Percentiles rank a stretch among this genome's conserved stretches.
Conservation (phyloP, 345 rosid genomes). For the Litchi chinensis region DNA sequence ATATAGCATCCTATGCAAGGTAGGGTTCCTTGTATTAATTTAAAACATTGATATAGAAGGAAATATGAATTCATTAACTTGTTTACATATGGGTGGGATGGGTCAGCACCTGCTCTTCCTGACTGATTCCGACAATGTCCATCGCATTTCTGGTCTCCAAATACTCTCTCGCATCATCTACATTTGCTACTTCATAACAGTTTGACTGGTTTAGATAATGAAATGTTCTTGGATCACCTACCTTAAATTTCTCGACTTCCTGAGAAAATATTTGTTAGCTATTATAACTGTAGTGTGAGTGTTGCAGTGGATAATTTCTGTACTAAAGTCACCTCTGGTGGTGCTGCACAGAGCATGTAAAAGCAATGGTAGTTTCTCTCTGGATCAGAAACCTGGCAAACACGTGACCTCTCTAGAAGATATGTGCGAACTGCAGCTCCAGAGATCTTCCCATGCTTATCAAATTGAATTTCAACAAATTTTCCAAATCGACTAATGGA, state of each 20-base stretch:
- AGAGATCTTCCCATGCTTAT: slow-evolving; percentile 77
- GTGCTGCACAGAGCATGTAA: slow-evolving; percentile 76
- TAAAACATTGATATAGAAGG: background rate
- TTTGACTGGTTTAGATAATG: slow-evolving; percentile 73
- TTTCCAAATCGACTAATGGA: slow-evolving; percentile 78
- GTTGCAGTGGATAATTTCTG: slow-evolving; percentile 18
- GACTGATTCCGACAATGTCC: slow-evolving; percentile 76
- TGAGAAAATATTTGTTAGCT: slow-evolving; percentile 32
- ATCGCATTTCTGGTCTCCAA: slow-evolving; percentile 76
- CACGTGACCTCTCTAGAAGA: slow-evolving; percentile 80
- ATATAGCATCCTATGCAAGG: slow-evolving; percentile 63
- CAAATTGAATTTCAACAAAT: slow-evolving; percentile 91
- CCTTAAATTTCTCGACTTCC: slow-evolving; percentile 67
- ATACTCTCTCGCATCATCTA: slow-evolving; percentile 75
- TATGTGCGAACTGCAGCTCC: slow-evolving; percentile 88
- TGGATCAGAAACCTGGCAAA: slow-evolving; percentile 77
- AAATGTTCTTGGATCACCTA: slow-evolving; percentile 68
- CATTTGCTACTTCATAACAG: slow-evolving; percentile 63
- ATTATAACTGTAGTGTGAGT: slow-evolving; percentile 9
- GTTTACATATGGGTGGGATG: background rate
- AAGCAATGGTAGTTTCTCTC: slow-evolving; percentile 85
- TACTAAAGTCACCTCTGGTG: slow-evolving; percentile 47
- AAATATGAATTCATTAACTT: background rate
- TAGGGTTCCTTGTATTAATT: slow-evolving; percentile 12
- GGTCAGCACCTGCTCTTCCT: slow-evolving; percentile 58